Percentiles rank a stretch among this genome's conserved stretches.
Conservation (phyloP, 495 filamentous ascomycete species). For the Cudoniella acicularis region DNA sequence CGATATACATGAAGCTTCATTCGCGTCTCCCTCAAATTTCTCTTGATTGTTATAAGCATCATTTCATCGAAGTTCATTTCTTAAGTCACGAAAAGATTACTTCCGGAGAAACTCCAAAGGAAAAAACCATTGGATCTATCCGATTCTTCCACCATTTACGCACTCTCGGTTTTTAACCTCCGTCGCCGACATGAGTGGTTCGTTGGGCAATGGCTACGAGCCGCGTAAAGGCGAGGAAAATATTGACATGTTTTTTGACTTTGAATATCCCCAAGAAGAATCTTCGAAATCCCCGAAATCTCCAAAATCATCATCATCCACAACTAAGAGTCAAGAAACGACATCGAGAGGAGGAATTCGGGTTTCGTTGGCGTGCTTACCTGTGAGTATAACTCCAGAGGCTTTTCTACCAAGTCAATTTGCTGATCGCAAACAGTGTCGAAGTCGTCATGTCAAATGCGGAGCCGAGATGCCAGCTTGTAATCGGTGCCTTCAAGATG, state of each 20-base stretch:
- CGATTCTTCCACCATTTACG: no score
- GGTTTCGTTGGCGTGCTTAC: slow-evolving; percentile 50
- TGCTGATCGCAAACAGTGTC: slow-evolving; percentile 31
- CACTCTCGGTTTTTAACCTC: no score
- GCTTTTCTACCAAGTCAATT: not conserved
- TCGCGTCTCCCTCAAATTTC: not conserved
- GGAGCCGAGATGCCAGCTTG: slow-evolving; percentile 45
- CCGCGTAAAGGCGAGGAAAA: not conserved
- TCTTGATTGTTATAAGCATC: not conserved
- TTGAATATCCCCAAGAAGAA: not conserved
- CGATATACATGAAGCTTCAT: not conserved
- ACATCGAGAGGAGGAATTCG: slow-evolving; percentile 25
- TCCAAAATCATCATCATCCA: not conserved
- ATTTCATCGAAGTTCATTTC: not conserved
- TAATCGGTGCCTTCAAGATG: slow-evolving; percentile 37
- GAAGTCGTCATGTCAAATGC: slow-evolving; percentile 54
- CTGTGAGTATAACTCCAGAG: slow-evolving; percentile 17
- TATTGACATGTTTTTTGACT: slow-evolving; percentile 5
- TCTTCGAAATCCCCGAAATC: not conserved
- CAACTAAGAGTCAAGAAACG: not conserved
- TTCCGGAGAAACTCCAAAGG: not conserved
- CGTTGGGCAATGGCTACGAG: not conserved
- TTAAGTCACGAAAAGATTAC: not conserved
- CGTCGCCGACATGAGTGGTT: not conserved
- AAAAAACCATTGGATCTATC: no score